A percentile compares a stretch with the other conserved stretches of the same genome.
Evolutionary conservation across 495 filamentous ascomycete species (phyloP).

Genomic region (Neurospora sp.): DNA sequence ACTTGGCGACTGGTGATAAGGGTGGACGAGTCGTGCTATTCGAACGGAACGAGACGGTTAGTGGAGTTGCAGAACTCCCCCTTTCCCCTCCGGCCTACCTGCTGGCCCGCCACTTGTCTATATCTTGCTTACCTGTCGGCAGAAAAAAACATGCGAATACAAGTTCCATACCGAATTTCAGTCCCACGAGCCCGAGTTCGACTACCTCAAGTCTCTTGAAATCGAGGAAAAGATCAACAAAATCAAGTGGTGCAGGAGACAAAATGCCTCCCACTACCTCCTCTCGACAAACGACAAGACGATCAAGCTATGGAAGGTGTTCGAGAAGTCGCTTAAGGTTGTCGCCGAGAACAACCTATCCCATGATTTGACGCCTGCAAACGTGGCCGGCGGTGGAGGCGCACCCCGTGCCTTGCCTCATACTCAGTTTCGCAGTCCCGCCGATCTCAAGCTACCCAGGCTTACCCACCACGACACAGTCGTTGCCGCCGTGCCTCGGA

Average conservation of each 20-base stretch:
- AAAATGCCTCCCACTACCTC: slow-evolving; percentile 96
- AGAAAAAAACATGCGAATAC: slow-evolving; percentile 99
- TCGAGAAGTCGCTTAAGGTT: slow-evolving; percentile 97
- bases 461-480: slow-evolving; percentile 98
- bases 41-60: slow-evolving; percentile 93
- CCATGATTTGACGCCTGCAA: slow-evolving; percentile 79
- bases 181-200: slow-evolving; percentile 98
- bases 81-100: not conserved
- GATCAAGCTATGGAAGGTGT: slow-evolving; percentile 99
- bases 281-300: slow-evolving; percentile 99
- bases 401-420: slow-evolving; percentile 56
- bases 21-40: slow-evolving; percentile 94
- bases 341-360: slow-evolving; percentile 98
- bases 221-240: slow-evolving; percentile 99
- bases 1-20: slow-evolving; percentile 95
- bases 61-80: slow-evolving; percentile 17
- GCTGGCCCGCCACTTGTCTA: not conserved
- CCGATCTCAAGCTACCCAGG: slow-evolving; percentile 80
- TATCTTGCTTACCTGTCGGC: slow-evolving; percentile 12
- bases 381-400: slow-evolving; percentile 62
- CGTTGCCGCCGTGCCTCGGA: slow-evolving; percentile 87
- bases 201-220: slow-evolving; percentile 97
- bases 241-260: slow-evolving; percentile 98
- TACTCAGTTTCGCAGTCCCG: slow-evolving; percentile 66
- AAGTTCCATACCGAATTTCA: slow-evolving; percentile 99